phyloP scores from a whole-genome alignment of 2,329 filamentous ascomycete species.

The Hypoxylon sp. region DNA sequence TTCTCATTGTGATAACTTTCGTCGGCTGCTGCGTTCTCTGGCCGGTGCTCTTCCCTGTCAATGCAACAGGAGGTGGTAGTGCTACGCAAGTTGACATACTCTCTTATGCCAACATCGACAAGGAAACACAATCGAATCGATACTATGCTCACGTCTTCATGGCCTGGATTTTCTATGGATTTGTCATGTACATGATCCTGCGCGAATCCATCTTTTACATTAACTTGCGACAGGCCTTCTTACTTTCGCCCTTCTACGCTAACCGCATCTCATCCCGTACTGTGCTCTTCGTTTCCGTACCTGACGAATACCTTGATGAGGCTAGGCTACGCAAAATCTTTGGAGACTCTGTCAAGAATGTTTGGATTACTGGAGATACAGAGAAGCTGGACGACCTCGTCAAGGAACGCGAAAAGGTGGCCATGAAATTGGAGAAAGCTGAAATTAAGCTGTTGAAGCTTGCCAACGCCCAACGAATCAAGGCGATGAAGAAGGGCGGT shows the following conservation, averaged over 20 bases:
- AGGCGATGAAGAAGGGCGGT: constrained; percentile 59
- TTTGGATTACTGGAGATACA: constrained; percentile 85
- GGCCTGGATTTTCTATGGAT: constrained; percentile 84
- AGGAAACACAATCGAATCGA: constrained; percentile 62
- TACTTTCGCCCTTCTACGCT: constrained; percentile 83
- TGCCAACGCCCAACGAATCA: constrained; percentile 76
- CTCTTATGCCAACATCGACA: constrained; percentile 77
- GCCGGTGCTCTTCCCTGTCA: constrained; percentile 86
- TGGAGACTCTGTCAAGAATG: constrained; percentile 78
- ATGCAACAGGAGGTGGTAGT: constrained; percentile 78
- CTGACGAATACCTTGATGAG: constrained; percentile 78
- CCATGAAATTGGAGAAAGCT: constrained; percentile 83
- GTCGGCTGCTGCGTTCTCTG: constrained; percentile 86
- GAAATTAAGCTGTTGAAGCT: constrained; percentile 86
- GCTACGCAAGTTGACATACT: constrained; percentile 77
- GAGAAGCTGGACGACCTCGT: constrained; percentile 82
- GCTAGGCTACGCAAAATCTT: constrained; percentile 82
- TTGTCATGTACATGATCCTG: constrained; percentile 87
- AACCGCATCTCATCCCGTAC: constrained; percentile 89
- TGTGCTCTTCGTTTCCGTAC: constrained; percentile 88
- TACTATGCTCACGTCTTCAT: constrained; percentile 85
- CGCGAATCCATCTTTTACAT: constrained; percentile 91
- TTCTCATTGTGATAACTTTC: constrained; percentile 78
- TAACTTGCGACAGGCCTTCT: constrained; percentile 91
- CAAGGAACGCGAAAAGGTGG: constrained; percentile 79